These are phyloP conservation scores for Coemansia sp. DNA, from an alignment of 192 early-diverging fungal genomes.

Conservation along the genomic window DNA sequence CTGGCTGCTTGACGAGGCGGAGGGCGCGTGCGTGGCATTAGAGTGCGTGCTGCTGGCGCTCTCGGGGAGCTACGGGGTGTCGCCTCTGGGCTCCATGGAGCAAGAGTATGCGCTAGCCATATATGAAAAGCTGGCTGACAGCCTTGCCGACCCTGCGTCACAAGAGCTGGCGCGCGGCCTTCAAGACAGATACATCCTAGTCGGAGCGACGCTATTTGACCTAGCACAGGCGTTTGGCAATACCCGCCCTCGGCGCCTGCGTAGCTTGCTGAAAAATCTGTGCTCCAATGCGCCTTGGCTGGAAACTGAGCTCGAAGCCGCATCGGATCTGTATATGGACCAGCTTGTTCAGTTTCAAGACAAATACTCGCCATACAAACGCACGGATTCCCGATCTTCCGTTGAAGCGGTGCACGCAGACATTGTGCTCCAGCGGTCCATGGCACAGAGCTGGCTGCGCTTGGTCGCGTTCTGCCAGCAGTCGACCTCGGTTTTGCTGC, in stretches of 20 bases:
- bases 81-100: neutral
- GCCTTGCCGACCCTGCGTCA: conserved; percentile 29
- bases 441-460: conserved; percentile 34
- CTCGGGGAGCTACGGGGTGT: neutral
- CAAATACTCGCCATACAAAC: conserved; percentile 26
- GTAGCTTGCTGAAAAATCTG: conserved; percentile 41
- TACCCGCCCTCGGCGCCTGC: conserved; percentile 42
- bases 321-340: conserved; percentile 52
- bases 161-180: conserved; percentile 25
- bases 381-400: conserved; percentile 13
- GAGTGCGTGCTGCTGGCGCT: conserved; percentile 25
- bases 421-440: conserved; percentile 28
- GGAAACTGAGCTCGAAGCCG: conserved; percentile 48
- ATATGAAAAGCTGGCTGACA: conserved; percentile 39
- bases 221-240: conserved; percentile 53
- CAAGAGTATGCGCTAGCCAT: conserved; percentile 25
- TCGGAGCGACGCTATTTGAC: conserved; percentile 60
- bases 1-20: conserved; percentile 25
- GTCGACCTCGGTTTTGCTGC: conserved; percentile 18
- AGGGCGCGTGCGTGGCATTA: neutral
- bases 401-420: conserved; percentile 17
- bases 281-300: conserved; percentile 55
- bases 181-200: conserved; percentile 35
- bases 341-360: conserved; percentile 55
- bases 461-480: conserved; percentile 24